Evolutionary conservation across 2,329 filamentous ascomycete genomes (phyloP), one percentile per base, ranked within the genome.

Genomic region (Botryotinia calthae): DNA sequence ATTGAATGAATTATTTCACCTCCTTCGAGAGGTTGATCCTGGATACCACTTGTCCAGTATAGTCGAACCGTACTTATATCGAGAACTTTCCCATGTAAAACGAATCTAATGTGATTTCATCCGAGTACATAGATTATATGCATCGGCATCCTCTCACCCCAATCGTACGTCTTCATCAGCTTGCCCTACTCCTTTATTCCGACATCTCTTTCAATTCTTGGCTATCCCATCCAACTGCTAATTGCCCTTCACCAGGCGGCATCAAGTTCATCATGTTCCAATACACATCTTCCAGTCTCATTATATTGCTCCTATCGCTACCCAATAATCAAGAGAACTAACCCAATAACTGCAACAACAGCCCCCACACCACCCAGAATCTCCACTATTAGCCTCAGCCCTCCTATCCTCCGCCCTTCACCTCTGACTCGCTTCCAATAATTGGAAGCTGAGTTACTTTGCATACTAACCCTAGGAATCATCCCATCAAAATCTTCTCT

Each of bases 341-440:
- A 59, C 22, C 70, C 63, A 18, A 69, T 25, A 25, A 59, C 42
- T 25, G 70, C 70, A 37, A 67, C 54, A 22, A 48, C 37, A 20
- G 69, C 62, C 6, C 70, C 70, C 5, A 69, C 16, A 44, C 10
- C 63, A 44, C 70, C 54, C 18, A 67, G 20, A n/a, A 72, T 34
- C 51, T 72, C 70, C 14, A 67, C 40, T 16, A 20, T 31, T 12
- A 67, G 25, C 31, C 63, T 46, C 18, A 48, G 22, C 48, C 54
- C 61, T 31, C 64, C 42, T 20, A 20, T 40, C 9, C 63, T 51
- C 48, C 7, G 22, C 16, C 31, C 48, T 42, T 72, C 63, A 7
- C 46, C 54, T 18, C 48, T 56, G 28, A 46, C 37, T 9, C 37
- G 44, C 46, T 42, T 66, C 61, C 70, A 72, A 67, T 68, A 58